These are phyloP conservation scores for Domatiomyces globalis DNA, from an alignment of 2,329 filamentous ascomycete genomes.

Conservation along the genomic window DNA sequence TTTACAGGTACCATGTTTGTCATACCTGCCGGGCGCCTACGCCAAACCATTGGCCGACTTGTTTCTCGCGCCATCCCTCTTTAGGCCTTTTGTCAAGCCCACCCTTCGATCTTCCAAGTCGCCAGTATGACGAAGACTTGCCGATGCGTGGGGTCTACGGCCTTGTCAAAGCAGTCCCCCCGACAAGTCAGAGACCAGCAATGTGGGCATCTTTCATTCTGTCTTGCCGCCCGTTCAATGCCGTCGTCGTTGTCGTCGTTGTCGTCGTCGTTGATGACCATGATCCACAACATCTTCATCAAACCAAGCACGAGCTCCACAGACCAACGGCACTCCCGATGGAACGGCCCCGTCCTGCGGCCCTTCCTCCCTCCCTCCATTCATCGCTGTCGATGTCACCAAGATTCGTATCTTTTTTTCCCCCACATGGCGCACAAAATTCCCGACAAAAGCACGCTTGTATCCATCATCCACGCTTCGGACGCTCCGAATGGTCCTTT, in stretches of 20 bases:
- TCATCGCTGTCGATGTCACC: neutral
- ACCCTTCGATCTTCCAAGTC: neutral
- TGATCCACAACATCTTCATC: too few relatives aligned
- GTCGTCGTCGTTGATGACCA: too few relatives aligned
- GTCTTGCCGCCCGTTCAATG: too few relatives aligned
- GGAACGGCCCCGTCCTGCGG: neutral
- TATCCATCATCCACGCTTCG: neutral
- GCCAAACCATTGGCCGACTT: conserved; percentile 7
- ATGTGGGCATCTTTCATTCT: too few relatives aligned
- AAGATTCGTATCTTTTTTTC: neutral
- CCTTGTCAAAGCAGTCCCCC: too few relatives aligned
- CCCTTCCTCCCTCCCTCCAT: neutral
- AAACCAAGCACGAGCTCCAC: neutral
- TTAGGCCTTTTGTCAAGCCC: neutral
- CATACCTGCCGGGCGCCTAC: conserved; percentile 6
- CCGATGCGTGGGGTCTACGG: neutral
- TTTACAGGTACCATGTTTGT: conserved; percentile 10
- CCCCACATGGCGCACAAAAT: neutral
- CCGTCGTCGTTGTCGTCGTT: too few relatives aligned
- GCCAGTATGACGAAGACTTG: neutral
- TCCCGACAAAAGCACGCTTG: neutral
- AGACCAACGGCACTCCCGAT: neutral
- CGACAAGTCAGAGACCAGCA: too few relatives aligned
- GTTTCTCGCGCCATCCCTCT: neutral
- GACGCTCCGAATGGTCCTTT: neutral